phyloP scores from a whole-genome alignment of 345 rosid genomes.

The Pseudoturritis turrita region DNA sequence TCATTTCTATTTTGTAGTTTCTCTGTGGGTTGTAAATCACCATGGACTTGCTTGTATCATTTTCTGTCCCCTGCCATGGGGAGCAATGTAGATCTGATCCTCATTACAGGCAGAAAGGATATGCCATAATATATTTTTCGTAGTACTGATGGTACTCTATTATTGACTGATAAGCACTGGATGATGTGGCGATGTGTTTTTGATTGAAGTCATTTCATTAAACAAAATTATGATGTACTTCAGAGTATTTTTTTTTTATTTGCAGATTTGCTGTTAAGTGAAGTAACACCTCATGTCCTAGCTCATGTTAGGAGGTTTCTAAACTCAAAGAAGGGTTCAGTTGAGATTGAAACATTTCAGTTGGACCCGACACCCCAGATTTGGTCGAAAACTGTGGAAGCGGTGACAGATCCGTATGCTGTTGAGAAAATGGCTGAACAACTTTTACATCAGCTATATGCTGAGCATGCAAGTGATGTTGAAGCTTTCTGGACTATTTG shows the following conservation, averaged over 20 bases:
- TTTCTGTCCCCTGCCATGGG: neutral
- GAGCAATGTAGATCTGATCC: neutral
- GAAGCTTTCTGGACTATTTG: slow-evolving; percentile 91
- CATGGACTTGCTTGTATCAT: slow-evolving; percentile 3
- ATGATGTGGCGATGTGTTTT: slow-evolving; percentile 1
- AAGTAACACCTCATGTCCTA: slow-evolving; percentile 56
- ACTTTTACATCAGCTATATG: slow-evolving; percentile 68
- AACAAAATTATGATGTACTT: slow-evolving; percentile 10
- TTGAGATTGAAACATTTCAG: slow-evolving; percentile 38
- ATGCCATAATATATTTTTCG: neutral
- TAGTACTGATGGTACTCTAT: neutral
- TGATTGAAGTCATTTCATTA: neutral
- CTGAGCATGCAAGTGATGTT: slow-evolving; percentile 49
- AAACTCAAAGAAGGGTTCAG: slow-evolving; percentile 38
- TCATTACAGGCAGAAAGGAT: neutral
- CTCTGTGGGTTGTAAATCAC: slow-evolving; percentile 1
- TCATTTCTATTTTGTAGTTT: neutral
- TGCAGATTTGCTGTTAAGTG: slow-evolving; percentile 78
- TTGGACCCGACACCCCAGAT: slow-evolving; percentile 43
- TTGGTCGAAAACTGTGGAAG: slow-evolving; percentile 69
- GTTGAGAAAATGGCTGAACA: slow-evolving; percentile 78
- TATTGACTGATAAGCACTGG: neutral
- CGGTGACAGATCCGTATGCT: slow-evolving; percentile 68
- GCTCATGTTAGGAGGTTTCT: slow-evolving; percentile 49
- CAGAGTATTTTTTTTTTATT: neutral